phyloP scores from a whole-genome alignment of 371 early-diverging fungal genomes.

The Saksenaea oblongispora region DNA sequence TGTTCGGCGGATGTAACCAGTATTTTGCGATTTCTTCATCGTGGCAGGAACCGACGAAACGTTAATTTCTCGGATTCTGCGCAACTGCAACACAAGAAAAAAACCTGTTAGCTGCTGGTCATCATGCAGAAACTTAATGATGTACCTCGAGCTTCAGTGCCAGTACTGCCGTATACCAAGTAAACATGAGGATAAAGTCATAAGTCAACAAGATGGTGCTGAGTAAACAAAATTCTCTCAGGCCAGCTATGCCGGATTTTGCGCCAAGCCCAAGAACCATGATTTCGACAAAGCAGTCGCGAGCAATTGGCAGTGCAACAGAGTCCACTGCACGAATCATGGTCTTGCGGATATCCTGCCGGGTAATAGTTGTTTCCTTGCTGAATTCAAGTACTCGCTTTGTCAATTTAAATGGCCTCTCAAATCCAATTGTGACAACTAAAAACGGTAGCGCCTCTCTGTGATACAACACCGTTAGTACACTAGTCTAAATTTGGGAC shows the following conservation, averaged over 20 bases:
- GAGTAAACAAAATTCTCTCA: conserved; percentile 78
- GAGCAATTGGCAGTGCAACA: conserved; percentile 61
- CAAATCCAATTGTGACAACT: conserved; percentile 87
- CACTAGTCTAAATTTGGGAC: neutral
- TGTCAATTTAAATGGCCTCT: conserved; percentile 81
- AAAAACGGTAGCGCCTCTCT: conserved; percentile 88
- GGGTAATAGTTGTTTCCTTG: conserved; percentile 27
- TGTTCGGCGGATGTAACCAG: conserved; percentile 45
- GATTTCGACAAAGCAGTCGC: conserved; percentile 82
- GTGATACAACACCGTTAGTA: neutral
- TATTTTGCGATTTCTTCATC: conserved; percentile 21
- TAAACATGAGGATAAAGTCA: conserved; percentile 80
- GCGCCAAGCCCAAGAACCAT: conserved; percentile 75
- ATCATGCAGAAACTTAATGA: neutral
- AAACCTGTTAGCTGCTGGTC: neutral
- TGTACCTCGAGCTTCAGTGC: conserved; percentile 83
- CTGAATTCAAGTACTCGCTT: conserved; percentile 65
- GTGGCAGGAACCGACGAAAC: neutral
- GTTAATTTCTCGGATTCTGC: conserved; percentile 22
- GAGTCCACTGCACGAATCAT: conserved; percentile 66
- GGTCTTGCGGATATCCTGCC: conserved; percentile 55
- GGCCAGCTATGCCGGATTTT: conserved; percentile 68
- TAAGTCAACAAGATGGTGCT: conserved; percentile 76
- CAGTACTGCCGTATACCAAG: conserved; percentile 81
- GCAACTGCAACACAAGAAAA: conserved; percentile 9